These are phyloP conservation scores for Ogataea haglerorum DNA, from an alignment of 805 yeast species.

Conservation along the genomic window DNA sequence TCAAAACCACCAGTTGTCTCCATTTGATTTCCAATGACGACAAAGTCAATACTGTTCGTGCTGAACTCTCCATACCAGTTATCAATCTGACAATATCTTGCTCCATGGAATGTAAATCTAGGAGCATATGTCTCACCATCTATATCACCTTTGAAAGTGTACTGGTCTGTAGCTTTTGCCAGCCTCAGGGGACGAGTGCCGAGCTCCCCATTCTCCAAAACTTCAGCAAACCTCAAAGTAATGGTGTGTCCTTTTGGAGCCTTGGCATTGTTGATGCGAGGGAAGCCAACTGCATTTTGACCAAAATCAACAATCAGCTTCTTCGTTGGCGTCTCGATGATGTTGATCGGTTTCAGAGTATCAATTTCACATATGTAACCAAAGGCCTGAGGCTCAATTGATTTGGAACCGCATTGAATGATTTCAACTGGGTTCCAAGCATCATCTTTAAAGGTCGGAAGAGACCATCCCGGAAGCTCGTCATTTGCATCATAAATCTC, in stretches of 20 bases:
- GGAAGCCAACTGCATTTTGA: constrained; percentile 24
- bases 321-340: constrained; percentile 19
- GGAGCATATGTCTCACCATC: constrained; percentile 23
- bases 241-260: constrained; percentile 20
- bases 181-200: constrained; percentile 24
- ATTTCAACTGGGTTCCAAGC: constrained; percentile 12
- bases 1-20: constrained; percentile 20
- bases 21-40: constrained; percentile 20
- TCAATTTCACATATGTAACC: constrained; percentile 17
- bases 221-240: constrained; percentile 25
- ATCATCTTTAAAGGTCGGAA: constrained; percentile 3
- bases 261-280: constrained; percentile 13
- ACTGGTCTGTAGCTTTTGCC: constrained; percentile 22
- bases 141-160: constrained; percentile 18
- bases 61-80: constrained; percentile 20
- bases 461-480: constrained; percentile 20
- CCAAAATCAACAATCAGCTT: constrained; percentile 28
- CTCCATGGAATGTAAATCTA: constrained; percentile 26
- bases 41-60: constrained; percentile 14
- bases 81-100: constrained; percentile 23
- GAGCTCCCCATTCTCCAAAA: constrained; percentile 26
- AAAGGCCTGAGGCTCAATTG: constrained; percentile 14
- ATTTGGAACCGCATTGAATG: constrained; percentile 1
- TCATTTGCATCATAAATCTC: constrained; percentile 24
- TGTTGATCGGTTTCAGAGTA: constrained; percentile 13